A percentile compares a stretch with the other conserved stretches of the same genome.
These are phyloP conservation scores for Thalassiosira livingstoniorum DNA, from an alignment of 352 stramenopile genomes.

Conservation along the genomic window DNA sequence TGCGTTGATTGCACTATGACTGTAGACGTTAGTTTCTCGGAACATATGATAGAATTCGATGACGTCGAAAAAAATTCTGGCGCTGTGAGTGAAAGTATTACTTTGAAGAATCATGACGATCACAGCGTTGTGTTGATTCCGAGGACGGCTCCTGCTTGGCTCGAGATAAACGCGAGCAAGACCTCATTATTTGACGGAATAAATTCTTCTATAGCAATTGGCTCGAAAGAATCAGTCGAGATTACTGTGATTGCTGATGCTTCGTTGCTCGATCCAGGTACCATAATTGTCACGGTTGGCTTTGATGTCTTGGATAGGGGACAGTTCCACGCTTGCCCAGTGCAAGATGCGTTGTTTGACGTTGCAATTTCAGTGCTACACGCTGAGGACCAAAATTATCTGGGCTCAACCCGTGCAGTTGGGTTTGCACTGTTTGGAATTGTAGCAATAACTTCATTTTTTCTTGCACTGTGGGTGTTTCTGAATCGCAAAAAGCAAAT, in stretches of 20 bases:
- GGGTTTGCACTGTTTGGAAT: slow-evolving; percentile 6
- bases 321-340: background rate
- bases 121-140: too few species aligned
- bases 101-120: background rate
- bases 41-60: slow-evolving; percentile 1
- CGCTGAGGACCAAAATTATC: background rate
- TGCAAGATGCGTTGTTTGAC: background rate
- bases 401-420: background rate
- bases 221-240: background rate
- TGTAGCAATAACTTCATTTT: background rate
- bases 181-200: too few species aligned
- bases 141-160: too few species aligned
- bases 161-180: too few species aligned
- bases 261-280: background rate
- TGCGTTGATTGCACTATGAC: background rate
- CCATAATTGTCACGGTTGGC: background rate
- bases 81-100: background rate
- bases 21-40: background rate
- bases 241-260: background rate
- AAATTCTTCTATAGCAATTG: too few species aligned
- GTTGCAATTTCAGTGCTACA: background rate
- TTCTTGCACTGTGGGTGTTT: slow-evolving; percentile 4
- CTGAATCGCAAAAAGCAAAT: background rate
- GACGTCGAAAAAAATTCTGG: background rate
- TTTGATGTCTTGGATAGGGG: background rate